Conservation (phyloP, 441 rosid species). For the Populus trichocarpa region DNA sequence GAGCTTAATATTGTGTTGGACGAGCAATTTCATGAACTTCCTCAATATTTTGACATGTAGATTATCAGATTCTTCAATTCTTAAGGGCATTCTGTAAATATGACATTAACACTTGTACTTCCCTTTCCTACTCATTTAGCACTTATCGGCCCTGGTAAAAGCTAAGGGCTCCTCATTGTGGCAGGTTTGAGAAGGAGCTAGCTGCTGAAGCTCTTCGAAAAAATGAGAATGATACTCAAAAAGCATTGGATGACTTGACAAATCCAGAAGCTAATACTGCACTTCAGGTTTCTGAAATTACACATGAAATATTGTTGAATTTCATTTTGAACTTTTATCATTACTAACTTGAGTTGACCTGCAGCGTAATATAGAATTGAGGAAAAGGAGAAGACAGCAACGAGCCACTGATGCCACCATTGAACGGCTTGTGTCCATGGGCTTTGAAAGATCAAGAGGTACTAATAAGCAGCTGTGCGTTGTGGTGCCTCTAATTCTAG, state of each 20-base stretch:
- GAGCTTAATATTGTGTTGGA: background rate
- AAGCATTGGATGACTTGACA: slow-evolving; percentile 83
- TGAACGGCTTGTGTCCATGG: slow-evolving; percentile 77
- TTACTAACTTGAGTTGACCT: slow-evolving; percentile 14
- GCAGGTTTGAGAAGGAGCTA: slow-evolving; percentile 77
- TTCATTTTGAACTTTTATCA: background rate
- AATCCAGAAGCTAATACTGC: slow-evolving; percentile 55
- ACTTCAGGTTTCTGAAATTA: slow-evolving; percentile 48
- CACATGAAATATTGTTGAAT: background rate
- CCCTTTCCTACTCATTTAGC: background rate
- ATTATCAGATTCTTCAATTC: background rate
- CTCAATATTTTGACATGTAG: background rate
- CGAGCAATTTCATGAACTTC: background rate
- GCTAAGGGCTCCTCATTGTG: slow-evolving; percentile 8
- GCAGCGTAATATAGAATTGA: slow-evolving; percentile 61
- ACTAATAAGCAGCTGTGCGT: background rate
- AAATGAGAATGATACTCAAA: slow-evolving; percentile 69
- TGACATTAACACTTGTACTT: background rate
- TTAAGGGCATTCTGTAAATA: background rate
- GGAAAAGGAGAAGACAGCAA: slow-evolving; percentile 60
- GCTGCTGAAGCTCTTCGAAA: slow-evolving; percentile 84
- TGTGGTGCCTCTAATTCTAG: background rate
- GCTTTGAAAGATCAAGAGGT: slow-evolving; percentile 81
- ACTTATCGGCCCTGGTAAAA: background rate
- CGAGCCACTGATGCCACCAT: slow-evolving; percentile 31